Conservation (phyloP, 441 rosid species). For the Aleurites moluccanus region DNA sequence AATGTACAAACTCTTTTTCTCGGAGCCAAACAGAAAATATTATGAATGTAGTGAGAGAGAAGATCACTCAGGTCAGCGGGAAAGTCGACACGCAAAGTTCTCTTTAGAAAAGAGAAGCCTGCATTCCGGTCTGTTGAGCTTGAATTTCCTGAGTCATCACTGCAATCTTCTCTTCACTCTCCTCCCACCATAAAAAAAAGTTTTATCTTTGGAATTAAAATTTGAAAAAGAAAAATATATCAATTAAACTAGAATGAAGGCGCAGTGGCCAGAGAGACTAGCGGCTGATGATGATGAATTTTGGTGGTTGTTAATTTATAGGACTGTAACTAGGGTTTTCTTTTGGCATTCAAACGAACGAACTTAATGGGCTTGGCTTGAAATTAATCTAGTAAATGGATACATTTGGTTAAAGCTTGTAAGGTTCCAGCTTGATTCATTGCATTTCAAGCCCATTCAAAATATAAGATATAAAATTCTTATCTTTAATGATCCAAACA, state of each 20-base stretch:
- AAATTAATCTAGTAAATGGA: neutral
- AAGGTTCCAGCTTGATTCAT: neutral
- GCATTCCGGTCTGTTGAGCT: slow-evolving; percentile 98
- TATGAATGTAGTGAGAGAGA: neutral
- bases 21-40: too few species aligned
- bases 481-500: too few species aligned
- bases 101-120: slow-evolving; percentile 36
- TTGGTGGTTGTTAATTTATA: neutral
- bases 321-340: slow-evolving; percentile 24
- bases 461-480: too few species aligned
- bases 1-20: neutral
- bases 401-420: neutral
- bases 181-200: neutral
- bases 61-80: slow-evolving; percentile 89
- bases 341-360: neutral
- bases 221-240: neutral
- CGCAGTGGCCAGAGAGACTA: neutral
- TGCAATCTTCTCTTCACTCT: slow-evolving; percentile 32
- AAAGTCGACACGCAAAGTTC: slow-evolving; percentile 70
- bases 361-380: neutral
- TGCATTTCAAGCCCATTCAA: neutral
- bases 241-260: neutral
- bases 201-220: neutral
- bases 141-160: slow-evolving; percentile 78
- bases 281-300: neutral